These are phyloP conservation scores for Farysia itapuensis DNA, from an alignment of 1,284 basidiomycete genomes.

Conservation along the genomic window DNA sequence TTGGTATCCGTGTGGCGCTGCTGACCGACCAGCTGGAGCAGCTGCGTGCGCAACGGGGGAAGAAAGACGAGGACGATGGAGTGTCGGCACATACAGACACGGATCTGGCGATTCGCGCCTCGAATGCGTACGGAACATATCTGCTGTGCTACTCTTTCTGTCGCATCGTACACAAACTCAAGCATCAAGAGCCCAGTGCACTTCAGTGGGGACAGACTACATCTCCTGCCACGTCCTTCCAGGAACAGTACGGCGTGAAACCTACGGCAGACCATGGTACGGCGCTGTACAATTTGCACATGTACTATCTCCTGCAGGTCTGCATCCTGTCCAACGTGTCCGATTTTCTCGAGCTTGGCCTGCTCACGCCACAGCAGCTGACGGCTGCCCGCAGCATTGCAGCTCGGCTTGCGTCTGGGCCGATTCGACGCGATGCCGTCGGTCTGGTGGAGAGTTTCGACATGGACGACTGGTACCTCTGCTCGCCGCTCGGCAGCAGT, in stretches of 20 bases:
- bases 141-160: conserved; percentile 32
- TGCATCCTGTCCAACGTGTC: conserved; percentile 24
- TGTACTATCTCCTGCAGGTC: conserved; percentile 38
- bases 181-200: background rate
- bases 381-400: conserved; percentile 6
- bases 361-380: conserved; percentile 12
- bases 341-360: conserved; percentile 20
- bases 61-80: conserved; percentile 1
- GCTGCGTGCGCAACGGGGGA: conserved; percentile 29
- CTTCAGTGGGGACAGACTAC: no score
- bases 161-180: conserved; percentile 9
- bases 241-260: conserved; percentile 7
- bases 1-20: conserved; percentile 23
- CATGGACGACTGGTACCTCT: conserved; percentile 51
- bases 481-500: conserved; percentile 37
- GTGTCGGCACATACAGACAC: conserved; percentile 32
- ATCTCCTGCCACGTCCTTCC: background rate
- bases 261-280: conserved; percentile 2
- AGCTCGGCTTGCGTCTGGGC: conserved; percentile 16
- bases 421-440: conserved; percentile 27
- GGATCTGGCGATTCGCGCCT: conserved; percentile 34
- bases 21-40: conserved; percentile 24
- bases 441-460: conserved; percentile 45
- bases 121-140: conserved; percentile 32
- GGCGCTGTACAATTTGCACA: conserved; percentile 16